phyloP scores from a whole-genome alignment of 257 asterid species.

The Ilex aquifolium region DNA sequence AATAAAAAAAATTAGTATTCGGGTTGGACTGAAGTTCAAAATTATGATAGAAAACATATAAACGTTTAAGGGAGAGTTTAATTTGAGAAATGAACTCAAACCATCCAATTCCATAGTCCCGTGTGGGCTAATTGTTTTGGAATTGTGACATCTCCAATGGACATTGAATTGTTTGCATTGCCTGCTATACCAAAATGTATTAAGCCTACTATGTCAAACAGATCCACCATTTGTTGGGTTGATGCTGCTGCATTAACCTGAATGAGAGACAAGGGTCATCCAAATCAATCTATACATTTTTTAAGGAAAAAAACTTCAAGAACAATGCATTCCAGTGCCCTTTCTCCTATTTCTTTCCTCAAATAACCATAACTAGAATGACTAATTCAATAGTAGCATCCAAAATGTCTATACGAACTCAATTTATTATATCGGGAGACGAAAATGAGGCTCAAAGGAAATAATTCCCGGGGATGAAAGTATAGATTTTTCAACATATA shows the following conservation, averaged over 20 bases:
- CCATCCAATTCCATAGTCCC: conserved; percentile 77
- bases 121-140: conserved; percentile 45
- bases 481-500: too few species aligned
- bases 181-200: conserved; percentile 66
- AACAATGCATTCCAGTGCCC: too few species aligned
- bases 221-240: conserved; percentile 66
- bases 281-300: neutral
- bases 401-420: too few species aligned
- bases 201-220: conserved; percentile 38
- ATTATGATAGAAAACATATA: neutral
- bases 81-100: conserved; percentile 5
- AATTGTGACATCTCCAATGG: conserved; percentile 52
- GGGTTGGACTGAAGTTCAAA: neutral
- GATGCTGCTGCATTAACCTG: conserved; percentile 72
- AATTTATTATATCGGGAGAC: too few species aligned
- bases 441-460: too few species aligned
- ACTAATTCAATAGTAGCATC: too few species aligned
- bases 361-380: too few species aligned
- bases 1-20: neutral
- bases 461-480: too few species aligned
- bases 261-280: conserved; percentile 5
- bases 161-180: conserved; percentile 45
- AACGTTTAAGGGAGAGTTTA: neutral
- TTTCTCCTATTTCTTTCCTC: too few species aligned
- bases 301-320: too few species aligned